These are phyloP conservation scores for Pezizomycotina sp. DNA, from an alignment of 2,329 filamentous ascomycete genomes.

Conservation along the genomic window DNA sequence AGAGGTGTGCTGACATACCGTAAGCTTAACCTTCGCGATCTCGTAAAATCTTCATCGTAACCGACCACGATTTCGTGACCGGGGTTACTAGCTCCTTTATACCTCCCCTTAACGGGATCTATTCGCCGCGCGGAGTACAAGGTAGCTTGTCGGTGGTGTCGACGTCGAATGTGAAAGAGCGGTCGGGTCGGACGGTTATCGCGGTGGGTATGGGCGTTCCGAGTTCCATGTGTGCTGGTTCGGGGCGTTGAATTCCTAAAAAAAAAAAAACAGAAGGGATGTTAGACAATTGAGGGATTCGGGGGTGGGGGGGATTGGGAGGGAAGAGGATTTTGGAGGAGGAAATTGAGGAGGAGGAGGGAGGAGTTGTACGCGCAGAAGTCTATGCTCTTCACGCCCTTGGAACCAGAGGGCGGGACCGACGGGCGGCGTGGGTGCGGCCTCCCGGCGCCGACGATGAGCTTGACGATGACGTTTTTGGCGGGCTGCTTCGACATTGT, in stretches of 20 bases:
- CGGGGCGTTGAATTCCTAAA: conserved; percentile 91
- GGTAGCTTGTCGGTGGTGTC: conserved; percentile 85
- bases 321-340: conserved; percentile 2
- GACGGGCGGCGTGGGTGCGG: conserved; percentile 90
- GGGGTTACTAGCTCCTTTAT: conserved; percentile 57
- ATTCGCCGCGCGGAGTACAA: conserved; percentile 74
- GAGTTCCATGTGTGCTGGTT: conserved; percentile 64
- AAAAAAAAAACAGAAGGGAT: not conserved
- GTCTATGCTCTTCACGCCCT: conserved; percentile 98
- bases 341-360: conserved; percentile 10
- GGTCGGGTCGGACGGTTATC: conserved; percentile 81
- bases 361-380: conserved; percentile 62
- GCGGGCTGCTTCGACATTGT: conserved; percentile 38
- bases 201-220: conserved; percentile 81
- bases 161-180: conserved; percentile 81
- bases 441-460: conserved; percentile 92
- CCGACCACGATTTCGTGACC: conserved; percentile 52
- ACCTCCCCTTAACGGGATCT: conserved; percentile 53
- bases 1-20: conserved; percentile 12
- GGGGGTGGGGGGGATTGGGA: conserved; percentile 9
- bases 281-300: conserved; percentile 4
- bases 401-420: conserved; percentile 86
- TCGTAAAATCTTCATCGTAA: conserved; percentile 93
- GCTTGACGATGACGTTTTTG: conserved; percentile 70
- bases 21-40: conserved; percentile 84